Percentiles rank a stretch among this genome's conserved stretches.
phyloP scores from a whole-genome alignment of 306 rosid genomes.

The Prunus armeniaca region DNA sequence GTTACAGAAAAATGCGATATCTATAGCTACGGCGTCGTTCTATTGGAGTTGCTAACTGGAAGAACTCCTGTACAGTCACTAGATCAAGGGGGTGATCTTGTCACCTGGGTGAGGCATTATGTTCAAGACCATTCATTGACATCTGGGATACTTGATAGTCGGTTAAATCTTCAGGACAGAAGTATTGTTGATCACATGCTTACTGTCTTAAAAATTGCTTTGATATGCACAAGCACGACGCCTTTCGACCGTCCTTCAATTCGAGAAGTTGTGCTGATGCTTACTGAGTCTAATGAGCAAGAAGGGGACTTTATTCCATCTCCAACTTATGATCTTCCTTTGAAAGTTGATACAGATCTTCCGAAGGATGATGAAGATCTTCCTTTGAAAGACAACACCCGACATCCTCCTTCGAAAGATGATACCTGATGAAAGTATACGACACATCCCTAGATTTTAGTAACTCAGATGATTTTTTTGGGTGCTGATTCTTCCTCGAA shows the following conservation, averaged over 20 bases:
- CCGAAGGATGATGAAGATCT: constrained; percentile 35
- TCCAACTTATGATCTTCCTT: constrained; percentile 44
- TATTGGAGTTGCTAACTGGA: constrained; percentile 86
- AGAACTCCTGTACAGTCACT: constrained; percentile 85
- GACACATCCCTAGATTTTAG: constrained; percentile 27
- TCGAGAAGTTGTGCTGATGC: constrained; percentile 84
- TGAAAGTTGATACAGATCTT: constrained; percentile 44
- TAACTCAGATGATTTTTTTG: constrained; percentile 33
- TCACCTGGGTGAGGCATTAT: constrained; percentile 60
- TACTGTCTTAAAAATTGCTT: constrained; percentile 71
- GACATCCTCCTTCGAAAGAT: constrained; percentile 37
- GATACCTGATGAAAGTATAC: constrained; percentile 27
- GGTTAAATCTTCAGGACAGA: constrained; percentile 62
- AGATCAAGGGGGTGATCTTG: constrained; percentile 92
- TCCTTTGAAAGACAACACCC: constrained; percentile 33
- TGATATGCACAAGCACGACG: constrained; percentile 66
- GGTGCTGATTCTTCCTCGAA: constrained; percentile 25
- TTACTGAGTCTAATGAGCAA: constrained; percentile 64
- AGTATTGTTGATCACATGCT: constrained; percentile 65
- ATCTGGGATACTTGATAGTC: constrained; percentile 63
- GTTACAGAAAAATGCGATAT: constrained; percentile 94
- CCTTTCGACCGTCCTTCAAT: constrained; percentile 75
- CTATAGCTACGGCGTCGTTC: constrained; percentile 93
- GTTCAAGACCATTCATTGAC: constrained; percentile 54
- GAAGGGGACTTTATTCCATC: constrained; percentile 46